These are phyloP conservation scores for Xylaria telfairii DNA, from an alignment of 495 filamentous ascomycete genomes.

Conservation along the genomic window DNA sequence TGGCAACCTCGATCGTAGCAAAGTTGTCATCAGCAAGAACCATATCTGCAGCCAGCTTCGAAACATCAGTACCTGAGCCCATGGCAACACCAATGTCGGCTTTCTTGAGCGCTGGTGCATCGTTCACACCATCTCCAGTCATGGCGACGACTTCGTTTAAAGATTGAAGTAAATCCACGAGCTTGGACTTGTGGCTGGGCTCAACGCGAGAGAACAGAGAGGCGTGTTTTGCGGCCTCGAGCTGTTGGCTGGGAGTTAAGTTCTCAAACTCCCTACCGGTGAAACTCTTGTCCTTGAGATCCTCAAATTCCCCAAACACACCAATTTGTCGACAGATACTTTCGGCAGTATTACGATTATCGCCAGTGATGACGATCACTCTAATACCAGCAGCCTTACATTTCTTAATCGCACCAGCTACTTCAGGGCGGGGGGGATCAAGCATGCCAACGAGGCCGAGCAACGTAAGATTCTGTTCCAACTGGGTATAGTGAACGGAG, in stretches of 20 bases:
- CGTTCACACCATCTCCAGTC: constrained; percentile 99
- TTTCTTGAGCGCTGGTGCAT: constrained; percentile 98
- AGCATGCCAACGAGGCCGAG: constrained; percentile 96
- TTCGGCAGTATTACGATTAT: constrained; percentile 97
- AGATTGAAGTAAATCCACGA: constrained; percentile 95
- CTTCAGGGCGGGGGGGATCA: constrained; percentile 96
- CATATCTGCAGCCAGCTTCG: constrained; percentile 97
- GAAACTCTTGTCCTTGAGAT: constrained; percentile 89
- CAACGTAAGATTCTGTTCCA: constrained; percentile 94
- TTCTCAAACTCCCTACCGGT: constrained; percentile 94
- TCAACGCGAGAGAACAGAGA: constrained; percentile 98
- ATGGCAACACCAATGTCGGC: constrained; percentile 99
- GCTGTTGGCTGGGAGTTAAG: constrained; percentile 77
- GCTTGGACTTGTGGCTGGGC: constrained; percentile 90
- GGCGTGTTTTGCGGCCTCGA: constrained; percentile 82
- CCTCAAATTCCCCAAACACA: constrained; percentile 82
- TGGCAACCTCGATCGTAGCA: constrained; percentile 93
- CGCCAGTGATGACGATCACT: constrained; percentile 97
- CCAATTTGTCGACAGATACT: constrained; percentile 97
- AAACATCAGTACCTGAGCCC: constrained; percentile 97
- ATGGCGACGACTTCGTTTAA: constrained; percentile 96
- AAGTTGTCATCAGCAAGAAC: constrained; percentile 99
- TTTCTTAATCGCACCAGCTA: constrained; percentile 80
- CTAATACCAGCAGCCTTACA: constrained; percentile 94
- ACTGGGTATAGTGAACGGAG: constrained; percentile 78